Base-by-base conservation (phyloP, 2,329 filamentous ascomycete species). In the Botrytis porri region DNA sequence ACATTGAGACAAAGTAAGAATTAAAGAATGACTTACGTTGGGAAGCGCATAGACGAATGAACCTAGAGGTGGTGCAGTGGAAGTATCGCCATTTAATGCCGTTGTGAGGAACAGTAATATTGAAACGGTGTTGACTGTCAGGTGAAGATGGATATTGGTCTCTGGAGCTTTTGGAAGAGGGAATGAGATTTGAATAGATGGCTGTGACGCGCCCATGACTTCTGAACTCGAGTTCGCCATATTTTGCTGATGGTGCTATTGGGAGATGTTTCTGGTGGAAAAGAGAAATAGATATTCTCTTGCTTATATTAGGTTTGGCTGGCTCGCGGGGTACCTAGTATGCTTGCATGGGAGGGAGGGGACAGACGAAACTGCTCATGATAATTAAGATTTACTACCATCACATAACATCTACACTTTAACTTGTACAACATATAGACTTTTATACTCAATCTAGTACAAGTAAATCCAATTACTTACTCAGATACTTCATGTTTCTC, bases 41-140 rank as follows among this genome's bases (percentile, higher is more conserved):
- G 96, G 95, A 81, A 99, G 88, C 4, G 95, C 93, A 81, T 97
- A 98, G 63, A 98, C 93, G 80, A 98, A 95, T 67, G 94, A 97
- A 4, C 96, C 95, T 82, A 98, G 87, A 67, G 87, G 84, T 59
- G 87, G 84, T 12, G 85, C 81, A 14, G 82, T 80, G 20, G 83
- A 83, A n/a, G 82, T 81, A 60, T 89, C 86, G 70, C 88, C 88
- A 72, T 84, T 84, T 39, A 85, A 81, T 5, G 86, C 84, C 0
- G 89, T 91, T 1, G 89, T 88, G 63, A 92, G 82, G 78, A 89
- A 89, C n/a, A 92, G 81, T 71, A 89, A 81, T 72, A 90, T 82
- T 43, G 86, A 87, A 77, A 88, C 90, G 57, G 86, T 82, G 74
- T 87, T 87, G 72, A 87, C 84, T 25, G 87, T 88, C 66, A 92